Conservation (phyloP, 768 basidiomycete genomes). For the Gloeophyllum trabeum region DNA sequence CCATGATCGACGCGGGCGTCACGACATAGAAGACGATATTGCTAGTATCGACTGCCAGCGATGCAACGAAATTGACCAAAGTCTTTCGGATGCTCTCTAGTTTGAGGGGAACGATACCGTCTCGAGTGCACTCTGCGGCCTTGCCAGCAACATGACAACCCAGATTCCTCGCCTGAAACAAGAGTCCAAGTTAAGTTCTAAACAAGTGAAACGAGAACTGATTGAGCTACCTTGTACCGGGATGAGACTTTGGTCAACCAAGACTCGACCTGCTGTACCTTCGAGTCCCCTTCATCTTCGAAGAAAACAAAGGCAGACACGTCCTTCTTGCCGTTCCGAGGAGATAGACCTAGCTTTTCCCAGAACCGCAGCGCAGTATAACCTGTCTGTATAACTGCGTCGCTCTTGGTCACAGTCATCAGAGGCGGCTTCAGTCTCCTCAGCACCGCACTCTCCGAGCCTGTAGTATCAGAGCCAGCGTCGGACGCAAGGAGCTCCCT, state of each 20-base stretch:
- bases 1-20: conserved; percentile 47
- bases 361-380: conserved; percentile 73
- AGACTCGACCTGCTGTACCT: conserved; percentile 30
- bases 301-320: conserved; percentile 57
- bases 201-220: conserved; percentile 1
- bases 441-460: conserved; percentile 7
- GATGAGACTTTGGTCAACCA: conserved; percentile 49
- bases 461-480: neutral
- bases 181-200: conserved; percentile 5
- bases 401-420: conserved; percentile 57
- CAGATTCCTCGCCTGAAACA: conserved; percentile 47
- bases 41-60: conserved; percentile 23
- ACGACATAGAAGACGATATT: conserved; percentile 61
- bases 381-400: conserved; percentile 54
- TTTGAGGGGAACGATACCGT: conserved; percentile 52
- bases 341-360: conserved; percentile 73
- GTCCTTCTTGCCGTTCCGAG: conserved; percentile 62
- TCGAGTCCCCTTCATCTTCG: conserved; percentile 45
- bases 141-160: conserved; percentile 46
- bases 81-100: conserved; percentile 66
- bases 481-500: conserved; percentile 1
- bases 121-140: conserved; percentile 29
- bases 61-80: conserved; percentile 40
- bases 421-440: conserved; percentile 38
- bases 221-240: conserved; percentile 44